These are phyloP conservation scores for Penicillium sp. DNA, from an alignment of 2,329 filamentous ascomycete species.

Conservation along the genomic window DNA sequence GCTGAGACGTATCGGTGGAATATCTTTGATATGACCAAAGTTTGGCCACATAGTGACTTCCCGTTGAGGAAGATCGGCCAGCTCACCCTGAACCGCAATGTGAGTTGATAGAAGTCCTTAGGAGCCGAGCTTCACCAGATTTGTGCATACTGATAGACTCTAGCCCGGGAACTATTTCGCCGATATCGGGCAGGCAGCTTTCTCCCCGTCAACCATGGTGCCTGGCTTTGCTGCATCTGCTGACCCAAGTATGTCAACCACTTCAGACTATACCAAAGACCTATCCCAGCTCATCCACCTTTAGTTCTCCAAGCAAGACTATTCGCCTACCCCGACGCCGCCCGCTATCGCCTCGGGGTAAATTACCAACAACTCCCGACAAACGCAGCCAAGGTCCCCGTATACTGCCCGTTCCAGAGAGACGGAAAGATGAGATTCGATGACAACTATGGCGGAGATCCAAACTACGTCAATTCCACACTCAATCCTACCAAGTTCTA, in stretches of 20 bases:
- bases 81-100: constrained; percentile 75
- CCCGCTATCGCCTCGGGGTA: constrained; percentile 49
- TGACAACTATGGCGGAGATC: constrained; percentile 65
- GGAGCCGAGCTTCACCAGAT: not conserved
- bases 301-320: constrained; percentile 64
- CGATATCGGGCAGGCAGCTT: constrained; percentile 71
- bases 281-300: constrained; percentile 30
- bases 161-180: constrained; percentile 65
- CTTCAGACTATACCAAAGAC: not conserved
- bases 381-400: constrained; percentile 42
- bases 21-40: constrained; percentile 80
- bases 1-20: constrained; percentile 82
- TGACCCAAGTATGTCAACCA: constrained; percentile 57
- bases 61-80: constrained; percentile 74
- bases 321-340: constrained; percentile 66
- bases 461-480: constrained; percentile 57
- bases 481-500: constrained; percentile 36
- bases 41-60: constrained; percentile 78
- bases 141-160: not conserved
- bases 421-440: constrained; percentile 47
- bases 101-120: constrained; percentile 35
- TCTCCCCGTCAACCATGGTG: constrained; percentile 68
- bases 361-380: constrained; percentile 52
- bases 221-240: constrained; percentile 68
- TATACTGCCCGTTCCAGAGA: constrained; percentile 60